Evolutionary conservation across 202 grass and related monocot genomes (phyloP).

Genomic region (Carex sylvatica): DNA sequence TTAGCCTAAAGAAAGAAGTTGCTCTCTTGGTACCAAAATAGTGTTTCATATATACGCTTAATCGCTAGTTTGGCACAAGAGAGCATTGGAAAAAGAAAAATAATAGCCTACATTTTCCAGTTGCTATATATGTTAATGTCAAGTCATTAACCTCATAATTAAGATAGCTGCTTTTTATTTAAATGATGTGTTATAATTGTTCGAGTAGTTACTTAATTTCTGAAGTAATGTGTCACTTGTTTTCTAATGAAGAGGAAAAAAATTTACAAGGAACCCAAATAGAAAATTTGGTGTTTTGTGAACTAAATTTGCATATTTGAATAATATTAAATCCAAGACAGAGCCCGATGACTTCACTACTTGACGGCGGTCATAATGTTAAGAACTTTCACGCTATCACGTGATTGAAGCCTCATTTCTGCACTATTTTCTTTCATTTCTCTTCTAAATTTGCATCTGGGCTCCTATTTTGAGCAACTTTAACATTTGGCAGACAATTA

Average conservation of each 20-base stretch:
- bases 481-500: background rate
- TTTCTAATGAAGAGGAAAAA: too few species aligned
- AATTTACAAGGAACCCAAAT: too few species aligned
- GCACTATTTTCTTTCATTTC: background rate
- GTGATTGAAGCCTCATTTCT: background rate
- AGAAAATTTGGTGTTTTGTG: too few species aligned
- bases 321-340: too few species aligned
- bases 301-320: too few species aligned
- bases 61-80: background rate
- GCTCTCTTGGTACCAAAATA: background rate
- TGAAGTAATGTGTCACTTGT: too few species aligned
- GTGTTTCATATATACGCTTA: background rate
- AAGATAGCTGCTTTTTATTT: too few species aligned
- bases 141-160: too few species aligned
- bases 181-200: too few species aligned
- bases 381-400: background rate
- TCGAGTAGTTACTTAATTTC: too few species aligned
- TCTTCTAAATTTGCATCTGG: background rate
- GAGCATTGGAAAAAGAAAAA: background rate
- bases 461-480: background rate
- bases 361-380: background rate
- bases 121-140: too few species aligned
- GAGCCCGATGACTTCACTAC: too few species aligned
- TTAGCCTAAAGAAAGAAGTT: background rate
- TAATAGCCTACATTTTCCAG: background rate